Evolutionary conservation across 2,329 filamentous ascomycete species (phyloP), one percentile per base, ranked within the genome.

Genomic region (Colletotrichum chlorophyti): DNA sequence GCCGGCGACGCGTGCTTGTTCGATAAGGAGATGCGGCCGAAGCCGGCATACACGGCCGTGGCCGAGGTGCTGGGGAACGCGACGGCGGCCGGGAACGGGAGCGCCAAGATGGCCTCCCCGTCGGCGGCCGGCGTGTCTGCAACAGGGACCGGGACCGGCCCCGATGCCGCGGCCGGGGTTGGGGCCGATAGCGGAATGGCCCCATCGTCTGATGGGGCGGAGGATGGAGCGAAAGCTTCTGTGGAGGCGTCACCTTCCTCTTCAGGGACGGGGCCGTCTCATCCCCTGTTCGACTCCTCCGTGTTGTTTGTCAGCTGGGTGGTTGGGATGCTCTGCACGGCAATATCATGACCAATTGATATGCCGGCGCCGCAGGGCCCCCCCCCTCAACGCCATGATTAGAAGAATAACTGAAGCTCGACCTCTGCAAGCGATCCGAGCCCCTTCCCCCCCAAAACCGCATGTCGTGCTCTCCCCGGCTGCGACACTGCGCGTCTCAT

Each of bases 41-140:
- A 79, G 69, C 66, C 72, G 5, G 74, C 74, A 3, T 78, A 76
- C 65, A 70, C 66, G 15, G 72, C 70, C 19, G 72, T 79, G 14
- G 70, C 69, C 12, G 68, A 68, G 38, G 61, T 71, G 9, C 66
- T 76, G 26, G 65, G 69, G 27, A 66, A 65, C 1, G 67, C 66
- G 3, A 63, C 62, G 5, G 67, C 65, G 35, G 4, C 26, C 6
- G 35, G 47, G 14, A 23, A 31, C 0, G 26, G n/a, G 9, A 15
- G 6, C 10, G 19, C 24, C 3, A 29, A 50, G 17, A 9, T 5
- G 11, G 23, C 8, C 10, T 5, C 17, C 4, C 15, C 14, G 15
- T 15, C n/a, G 12, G 31, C 5, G 3, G 24, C 15, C n/a, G 27
- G 19, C 9, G n/a, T 3, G 11, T n/a, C 14, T n/a, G 27, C 6